A percentile compares a stretch with the other conserved stretches of the same genome.
phyloP scores from a whole-genome alignment of 176 grass and related monocot species.

The Aegilops speltoides region DNA sequence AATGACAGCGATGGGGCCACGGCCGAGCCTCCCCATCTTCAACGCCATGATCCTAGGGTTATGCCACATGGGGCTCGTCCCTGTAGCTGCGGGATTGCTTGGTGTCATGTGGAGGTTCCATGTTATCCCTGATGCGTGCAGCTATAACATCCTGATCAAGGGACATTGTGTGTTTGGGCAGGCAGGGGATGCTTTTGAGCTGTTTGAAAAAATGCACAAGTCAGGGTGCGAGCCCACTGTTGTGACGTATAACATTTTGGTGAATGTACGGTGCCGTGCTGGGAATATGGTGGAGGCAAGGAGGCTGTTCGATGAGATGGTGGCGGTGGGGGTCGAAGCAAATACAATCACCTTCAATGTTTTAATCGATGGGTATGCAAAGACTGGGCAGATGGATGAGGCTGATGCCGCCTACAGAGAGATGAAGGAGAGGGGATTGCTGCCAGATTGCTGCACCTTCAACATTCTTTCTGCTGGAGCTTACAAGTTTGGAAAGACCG shows the following conservation, averaged over 20 bases:
- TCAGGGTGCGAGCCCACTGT: constrained; percentile 37
- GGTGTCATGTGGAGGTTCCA: constrained; percentile 56
- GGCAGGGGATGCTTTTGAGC: constrained; percentile 52
- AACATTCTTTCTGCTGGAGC: constrained; percentile 76
- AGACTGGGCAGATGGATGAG: constrained; percentile 63
- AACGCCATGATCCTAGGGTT: constrained; percentile 85
- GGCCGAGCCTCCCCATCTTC: constrained; percentile 54
- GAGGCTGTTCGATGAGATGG: constrained; percentile 64
- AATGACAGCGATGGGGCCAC: constrained; percentile 56
- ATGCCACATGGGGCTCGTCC: constrained; percentile 55
- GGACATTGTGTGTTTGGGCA: constrained; percentile 54
- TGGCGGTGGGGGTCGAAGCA: constrained; percentile 43
- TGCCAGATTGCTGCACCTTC: constrained; percentile 82
- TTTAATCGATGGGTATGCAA: constrained; percentile 83
- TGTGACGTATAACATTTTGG: constrained; percentile 83
- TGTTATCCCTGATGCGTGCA: constrained; percentile 49
- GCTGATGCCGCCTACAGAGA: constrained; percentile 49
- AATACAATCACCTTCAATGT: constrained; percentile 86
- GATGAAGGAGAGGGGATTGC: constrained; percentile 64
- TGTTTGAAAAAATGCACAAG: constrained; percentile 63
- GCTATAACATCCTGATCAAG: constrained; percentile 94
- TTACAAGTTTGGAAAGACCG: constrained; percentile 51
- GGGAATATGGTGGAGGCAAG: constrained; percentile 74
- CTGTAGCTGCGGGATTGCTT: constrained; percentile 43
- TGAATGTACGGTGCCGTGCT: constrained; percentile 51